These are phyloP conservation scores for Fusarium sp. DNA, from an alignment of 2,329 filamentous ascomycete species.

Conservation along the genomic window DNA sequence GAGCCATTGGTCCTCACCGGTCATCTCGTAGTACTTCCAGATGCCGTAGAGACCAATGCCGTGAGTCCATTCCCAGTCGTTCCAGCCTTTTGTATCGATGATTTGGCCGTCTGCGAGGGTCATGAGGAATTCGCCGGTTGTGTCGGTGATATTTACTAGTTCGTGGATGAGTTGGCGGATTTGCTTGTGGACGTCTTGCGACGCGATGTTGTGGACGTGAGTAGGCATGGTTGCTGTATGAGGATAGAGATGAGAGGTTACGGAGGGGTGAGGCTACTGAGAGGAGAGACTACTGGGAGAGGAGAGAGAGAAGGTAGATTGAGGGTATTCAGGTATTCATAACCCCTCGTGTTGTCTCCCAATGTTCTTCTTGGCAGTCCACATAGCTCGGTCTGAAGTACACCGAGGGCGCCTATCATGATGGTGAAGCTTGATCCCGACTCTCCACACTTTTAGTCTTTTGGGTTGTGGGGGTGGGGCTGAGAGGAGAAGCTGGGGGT, in stretches of 20 bases:
- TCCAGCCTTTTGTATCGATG: slow-evolving; percentile 88
- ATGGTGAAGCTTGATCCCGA: not conserved
- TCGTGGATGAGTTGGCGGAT: slow-evolving; percentile 77
- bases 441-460: slow-evolving; percentile 36
- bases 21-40: slow-evolving; percentile 83
- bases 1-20: slow-evolving; percentile 69
- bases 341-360: slow-evolving; percentile 3
- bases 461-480: slow-evolving; percentile 38
- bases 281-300: not conserved
- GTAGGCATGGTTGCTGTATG: slow-evolving; percentile 46
- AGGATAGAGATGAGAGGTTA: too few relatives aligned
- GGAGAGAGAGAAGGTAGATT: not conserved
- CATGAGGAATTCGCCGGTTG: slow-evolving; percentile 78
- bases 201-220: slow-evolving; percentile 57
- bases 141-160: slow-evolving; percentile 81
- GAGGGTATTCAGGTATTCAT: slow-evolving; percentile 30
- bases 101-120: slow-evolving; percentile 77
- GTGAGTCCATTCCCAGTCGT: slow-evolving; percentile 86
- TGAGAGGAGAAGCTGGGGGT: not conserved
- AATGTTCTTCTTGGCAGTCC: slow-evolving; percentile 10
- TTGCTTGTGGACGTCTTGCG: slow-evolving; percentile 61
- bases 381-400: slow-evolving; percentile 36
- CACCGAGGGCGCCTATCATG: slow-evolving; percentile 20
- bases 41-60: slow-evolving; percentile 83
- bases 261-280: too few relatives aligned